Percentiles rank a stretch among this genome's conserved stretches.
Conservation (phyloP, 768 basidiomycete species). For the Auriculariales sp. region DNA sequence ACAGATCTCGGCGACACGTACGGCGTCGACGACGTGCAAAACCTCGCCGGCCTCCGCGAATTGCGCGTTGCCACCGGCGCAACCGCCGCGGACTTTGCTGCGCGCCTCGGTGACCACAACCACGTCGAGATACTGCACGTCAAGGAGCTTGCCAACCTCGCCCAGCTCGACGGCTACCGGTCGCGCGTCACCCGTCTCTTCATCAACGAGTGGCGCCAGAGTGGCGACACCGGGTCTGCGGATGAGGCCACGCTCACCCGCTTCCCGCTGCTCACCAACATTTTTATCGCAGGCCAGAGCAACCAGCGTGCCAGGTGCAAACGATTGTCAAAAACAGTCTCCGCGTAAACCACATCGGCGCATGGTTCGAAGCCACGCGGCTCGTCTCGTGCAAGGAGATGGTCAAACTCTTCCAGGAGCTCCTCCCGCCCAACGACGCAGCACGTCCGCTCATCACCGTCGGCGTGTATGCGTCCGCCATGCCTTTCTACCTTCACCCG, state of each 20-base stretch:
- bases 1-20: neutral
- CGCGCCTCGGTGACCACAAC: neutral
- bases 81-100: neutral
- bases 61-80: neutral
- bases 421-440: neutral
- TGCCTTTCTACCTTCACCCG: neutral
- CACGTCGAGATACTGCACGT: neutral
- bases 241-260: too few relatives aligned
- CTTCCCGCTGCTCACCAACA: too few relatives aligned
- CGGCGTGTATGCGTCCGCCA: neutral
- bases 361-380: neutral
- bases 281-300: too few relatives aligned
- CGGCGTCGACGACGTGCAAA: neutral
- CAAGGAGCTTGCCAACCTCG: neutral
- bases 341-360: neutral
- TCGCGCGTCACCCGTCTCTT: neutral
- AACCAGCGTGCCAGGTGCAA: too few relatives aligned
- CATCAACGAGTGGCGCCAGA: too few relatives aligned
- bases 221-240: too few relatives aligned
- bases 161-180: neutral
- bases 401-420: neutral
- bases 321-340: too few relatives aligned
- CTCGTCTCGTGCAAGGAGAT: neutral
- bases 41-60: neutral
- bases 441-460: neutral